Base-by-base conservation (phyloP, 768 basidiomycete genomes). In the Russula vinacea region DNA sequence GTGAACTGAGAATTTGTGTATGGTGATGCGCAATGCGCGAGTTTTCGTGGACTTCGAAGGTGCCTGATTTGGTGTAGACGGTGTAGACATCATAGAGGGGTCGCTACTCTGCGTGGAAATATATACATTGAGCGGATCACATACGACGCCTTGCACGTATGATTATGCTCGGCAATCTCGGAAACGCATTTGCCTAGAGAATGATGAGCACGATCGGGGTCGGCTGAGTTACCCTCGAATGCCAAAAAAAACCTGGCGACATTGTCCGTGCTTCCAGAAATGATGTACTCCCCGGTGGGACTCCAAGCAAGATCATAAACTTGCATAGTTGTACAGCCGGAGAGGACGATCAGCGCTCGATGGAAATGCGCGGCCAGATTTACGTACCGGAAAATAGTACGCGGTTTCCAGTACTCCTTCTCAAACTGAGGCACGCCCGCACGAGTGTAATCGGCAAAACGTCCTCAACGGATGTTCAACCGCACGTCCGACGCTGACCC, bases 281-380 rank as follows among this genome's bases (percentile, higher is more conserved):
- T 83, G 62, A 99, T 84, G 68, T 92, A 96, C 67, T 95, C 92
- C 37, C 96, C 94, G 19, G 89, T 88, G 0, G 97, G 97, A 68
- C 92, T 94, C 97, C 97, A 99, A 0, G 94, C 93, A 29, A 99
- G 79, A 72, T 99, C 97, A 74, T 99, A 99, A 7, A 98, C 94
- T 74, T 98, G 94, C 84, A 95, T 92, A 5, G 88, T 88, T 2
- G 94, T 92, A 69, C 92, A 93, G 62, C 94, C 96, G 50, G 51
- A 52, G 35, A 39, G 26, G 17, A 39, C 14, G 11, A 39, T 50
- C 45, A 24, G 29, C 19, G 8, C n/a, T 44, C 51, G 9, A 52
- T 35, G 14, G 19, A n/a, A 29, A 24, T 17, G 65, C 24, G 49
- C 35, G 59, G 54, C 45, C 61, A 53, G 37, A 5, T 33, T 54